Evolutionary conservation across 176 grass and related monocot species (phyloP), one percentile per base, ranked within the genome.

Genomic region (Triticum dicoccoides): DNA sequence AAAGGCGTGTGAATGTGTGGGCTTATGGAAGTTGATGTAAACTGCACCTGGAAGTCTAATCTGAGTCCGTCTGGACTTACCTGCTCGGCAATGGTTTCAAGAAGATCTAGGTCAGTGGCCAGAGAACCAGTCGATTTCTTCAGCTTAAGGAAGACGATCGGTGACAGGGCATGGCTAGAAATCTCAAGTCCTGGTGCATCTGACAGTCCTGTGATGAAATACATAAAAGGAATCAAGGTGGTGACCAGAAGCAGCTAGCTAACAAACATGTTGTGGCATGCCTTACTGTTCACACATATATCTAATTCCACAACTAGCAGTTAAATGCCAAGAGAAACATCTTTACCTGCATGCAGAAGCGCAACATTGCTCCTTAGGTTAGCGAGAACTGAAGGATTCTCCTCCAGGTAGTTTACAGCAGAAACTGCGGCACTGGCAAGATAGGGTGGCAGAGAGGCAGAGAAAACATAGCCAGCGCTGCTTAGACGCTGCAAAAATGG

Each of bases 381-480:
- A 73, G 69, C 47, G 62, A 98, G 93, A 88, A 92, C 80, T 77
- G 89, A 92, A 6, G 88, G 96, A 92, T 95, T 98, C 61, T 77
- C 90, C 86, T 98, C 93, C 75, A 95, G 88, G 86, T 88, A 93
- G 71, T 92, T 92, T 47, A 98, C 96, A 6, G 96, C 93, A 89
- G 96, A 90, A 87, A 98, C 86, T 52, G 93, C 96, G 64, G 91
- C 93, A 79, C 69, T 95, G 12, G 93, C 96, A 69, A 98, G 96
- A 87, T 98, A 98, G 45, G 93, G 96, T 82, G 96, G 96, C 59
- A 98, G 88, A 64, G 96, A 98, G 32, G 96, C 96, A 81, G 96
- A 95, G 84, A 98, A 98, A 61, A 95, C 93, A 91, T 98, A 98
- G 3, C 91, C 96, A 67, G 96, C 76, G 24, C 96, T 98, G 84